Evolutionary conservation across 1,139 yeast species (phyloP).

Genomic region (Casaregolazyma suthepensis): DNA sequence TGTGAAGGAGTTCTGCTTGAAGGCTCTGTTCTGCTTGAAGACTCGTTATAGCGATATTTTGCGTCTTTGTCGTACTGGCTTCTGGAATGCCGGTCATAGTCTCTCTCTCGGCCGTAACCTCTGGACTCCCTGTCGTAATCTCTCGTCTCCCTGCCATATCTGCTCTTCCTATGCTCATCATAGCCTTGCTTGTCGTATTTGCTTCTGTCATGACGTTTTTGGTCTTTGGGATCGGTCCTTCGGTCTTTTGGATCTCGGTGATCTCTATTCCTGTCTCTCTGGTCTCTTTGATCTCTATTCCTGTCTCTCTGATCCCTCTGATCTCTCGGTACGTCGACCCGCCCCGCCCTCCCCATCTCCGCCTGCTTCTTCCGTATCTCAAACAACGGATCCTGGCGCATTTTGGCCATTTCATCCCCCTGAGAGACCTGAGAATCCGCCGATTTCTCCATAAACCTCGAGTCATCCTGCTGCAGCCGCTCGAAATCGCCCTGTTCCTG

Average conservation of each 20-base stretch:
- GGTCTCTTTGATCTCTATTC: neutral
- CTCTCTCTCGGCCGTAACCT: too few relatives aligned
- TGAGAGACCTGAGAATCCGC: slow-evolving; percentile 12
- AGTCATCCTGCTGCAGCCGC: slow-evolving; percentile 13
- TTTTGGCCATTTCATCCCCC: slow-evolving; percentile 20
- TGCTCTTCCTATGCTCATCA: neutral
- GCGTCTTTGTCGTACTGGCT: neutral
- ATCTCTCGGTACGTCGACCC: neutral
- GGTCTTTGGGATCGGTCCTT: too few relatives aligned
- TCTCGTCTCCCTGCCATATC: neutral
- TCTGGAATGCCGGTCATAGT: neutral
- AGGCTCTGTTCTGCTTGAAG: too few relatives aligned
- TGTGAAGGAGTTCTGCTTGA: too few relatives aligned
- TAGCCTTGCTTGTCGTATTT: neutral
- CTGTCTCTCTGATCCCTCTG: neutral
- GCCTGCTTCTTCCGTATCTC: slow-evolving; percentile 42
- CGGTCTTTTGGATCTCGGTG: too few relatives aligned
- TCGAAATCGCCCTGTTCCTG: slow-evolving; percentile 17
- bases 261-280: too few relatives aligned
- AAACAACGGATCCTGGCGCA: slow-evolving; percentile 52
- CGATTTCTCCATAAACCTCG: slow-evolving; percentile 19
- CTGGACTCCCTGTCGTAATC: neutral
- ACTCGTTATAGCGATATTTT: neutral
- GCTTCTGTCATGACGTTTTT: too few relatives aligned
- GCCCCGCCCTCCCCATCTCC: slow-evolving; percentile 18